Base-by-base conservation (phyloP, 441 rosid genomes). In the Bocquillonia castaneifolia region DNA sequence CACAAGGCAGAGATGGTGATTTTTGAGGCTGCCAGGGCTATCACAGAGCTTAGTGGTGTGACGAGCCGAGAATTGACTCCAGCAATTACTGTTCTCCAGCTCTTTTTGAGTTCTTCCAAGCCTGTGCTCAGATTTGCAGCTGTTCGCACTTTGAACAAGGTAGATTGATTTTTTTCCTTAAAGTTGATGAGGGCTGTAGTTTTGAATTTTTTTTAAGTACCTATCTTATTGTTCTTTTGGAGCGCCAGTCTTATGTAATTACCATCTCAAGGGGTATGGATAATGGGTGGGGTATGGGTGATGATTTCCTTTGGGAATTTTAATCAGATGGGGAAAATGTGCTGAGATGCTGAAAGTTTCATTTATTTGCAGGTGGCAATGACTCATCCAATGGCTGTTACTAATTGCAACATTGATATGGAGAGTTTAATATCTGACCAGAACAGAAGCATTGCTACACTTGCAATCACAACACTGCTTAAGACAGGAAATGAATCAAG, bases 401-500 rank as follows among this genome's bases (percentile, higher is more conserved):
- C 97, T 74, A 91, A 86, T 84, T 94, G 99, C 84, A 94, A 94
- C 72, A 91, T 94, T 76, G 99, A 94, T 73, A 91, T 94, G 99
- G 99, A 94, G 85, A 94, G 96, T 72, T 81, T 94, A 79, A 94
- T 94, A 51, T 87, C 99, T 69, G 97, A 94, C 74, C 99, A 94
- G 80, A 94, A 94, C 74, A 86, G 97, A 85, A 94, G 96, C 79
- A 91, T 94, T 68, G 97, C 97, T 55, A 94, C 96, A 60, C 96
- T 94, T 65, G 97, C 99, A 64, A 94, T 94, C 76, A 94, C 99
- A 67, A 91, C 96, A 5, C 89, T 91, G 70, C 81, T 94, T 73
- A 94, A 94, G 85, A 94, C 99, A 29, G 97, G 97, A 78, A 94
- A 94, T 73, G 97, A 94, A 76, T 89, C 97, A 31, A 94, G 99